Percentiles rank a stretch among this genome's conserved stretches.
These are phyloP conservation scores for Pseudocercospora cruenta DNA, from an alignment of 2,329 filamentous ascomycete genomes.

Conservation along the genomic window DNA sequence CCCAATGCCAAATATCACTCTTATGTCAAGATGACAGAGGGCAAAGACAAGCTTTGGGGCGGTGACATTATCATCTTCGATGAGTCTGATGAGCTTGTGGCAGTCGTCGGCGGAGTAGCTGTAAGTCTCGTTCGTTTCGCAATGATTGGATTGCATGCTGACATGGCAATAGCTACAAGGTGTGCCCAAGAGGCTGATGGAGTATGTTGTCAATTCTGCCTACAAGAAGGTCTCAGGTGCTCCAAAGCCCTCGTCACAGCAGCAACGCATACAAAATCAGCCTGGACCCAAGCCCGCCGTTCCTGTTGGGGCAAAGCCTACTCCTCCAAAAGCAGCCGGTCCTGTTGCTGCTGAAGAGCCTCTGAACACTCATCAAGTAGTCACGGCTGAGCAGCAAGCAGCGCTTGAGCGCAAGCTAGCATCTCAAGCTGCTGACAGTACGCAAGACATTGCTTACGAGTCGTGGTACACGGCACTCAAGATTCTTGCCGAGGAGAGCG, in stretches of 20 bases:
- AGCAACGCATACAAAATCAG: no score
- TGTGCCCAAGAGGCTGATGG: slow-evolving; percentile 28
- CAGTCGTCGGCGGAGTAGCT: slow-evolving; percentile 35
- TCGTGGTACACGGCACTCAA: slow-evolving; percentile 8
- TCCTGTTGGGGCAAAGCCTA: background rate
- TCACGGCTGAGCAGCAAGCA: background rate
- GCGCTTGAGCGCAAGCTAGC: background rate
- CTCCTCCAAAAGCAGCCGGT: background rate
- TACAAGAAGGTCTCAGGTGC: slow-evolving; percentile 21
- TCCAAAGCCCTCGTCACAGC: background rate
- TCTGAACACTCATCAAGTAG: background rate
- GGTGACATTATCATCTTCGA: slow-evolving; percentile 42
- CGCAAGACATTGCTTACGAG: background rate
- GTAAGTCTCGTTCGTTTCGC: background rate
- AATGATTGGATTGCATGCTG: background rate
- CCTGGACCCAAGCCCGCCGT: background rate
- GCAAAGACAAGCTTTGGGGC: slow-evolving; percentile 38
- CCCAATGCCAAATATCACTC: slow-evolving; percentile 36
- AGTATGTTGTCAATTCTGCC: slow-evolving; percentile 25
- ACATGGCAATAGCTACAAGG: slow-evolving; percentile 17
- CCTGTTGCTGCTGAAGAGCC: background rate
- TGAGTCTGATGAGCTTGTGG: slow-evolving; percentile 32
- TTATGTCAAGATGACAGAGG: slow-evolving; percentile 36
- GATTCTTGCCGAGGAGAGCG: slow-evolving; percentile 39
- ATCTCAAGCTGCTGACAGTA: background rate